Evolutionary conservation across 139 green algal species (phyloP), one percentile per base, ranked within the genome.

Genomic region (Coccomyxa sp.): DNA sequence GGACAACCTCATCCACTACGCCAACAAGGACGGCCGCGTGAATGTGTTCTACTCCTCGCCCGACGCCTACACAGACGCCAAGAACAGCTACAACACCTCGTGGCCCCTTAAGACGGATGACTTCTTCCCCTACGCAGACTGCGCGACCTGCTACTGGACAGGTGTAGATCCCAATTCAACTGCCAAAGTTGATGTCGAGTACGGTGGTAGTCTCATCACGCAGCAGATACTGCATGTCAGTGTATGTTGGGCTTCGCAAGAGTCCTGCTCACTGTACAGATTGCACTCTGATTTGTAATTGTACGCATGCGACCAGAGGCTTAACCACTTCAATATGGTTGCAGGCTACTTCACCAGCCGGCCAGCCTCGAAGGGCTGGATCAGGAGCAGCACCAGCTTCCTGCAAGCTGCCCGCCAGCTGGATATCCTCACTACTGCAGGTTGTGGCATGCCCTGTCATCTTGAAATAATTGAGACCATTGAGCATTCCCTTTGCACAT

Each of bases 71-170:
- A 76, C 92, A 0, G 86, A 68, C 10, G 92, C 88, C 41, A 97
- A 97, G 82, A 80, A 93, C 39, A 71, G 40, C 8, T 89, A 89
- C 73, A 82, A 82, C 27, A 29, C 81, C 5, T 70, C 44, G 31
- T 95, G 89, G 89, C 86, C 89, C 8, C 77, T 92, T 16, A 97
- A 95, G 82, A 86, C 79, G 7, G 91, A 95, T 76, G 94, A 98
- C 81, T 96, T 96, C 84, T 98, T 98, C 80, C 94, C 94, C 8
- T 98, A 98, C 72, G 88, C 92, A 16, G 92, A 98, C 81, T 85
- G 74, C 68, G 77, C 83, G 4, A 85, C 96, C 74, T 89, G 82
- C 69, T 96, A 95, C 79, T 98, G 94, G 94, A 98, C 94, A 55
- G 92, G 89, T 92, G 64, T 71, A 29, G 2, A 36, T 36, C 24